Evolutionary conservation across 2,329 filamentous ascomycete species (phyloP), one percentile per base, ranked within the genome.

Genomic region (Trematosphaeria pertusa): DNA sequence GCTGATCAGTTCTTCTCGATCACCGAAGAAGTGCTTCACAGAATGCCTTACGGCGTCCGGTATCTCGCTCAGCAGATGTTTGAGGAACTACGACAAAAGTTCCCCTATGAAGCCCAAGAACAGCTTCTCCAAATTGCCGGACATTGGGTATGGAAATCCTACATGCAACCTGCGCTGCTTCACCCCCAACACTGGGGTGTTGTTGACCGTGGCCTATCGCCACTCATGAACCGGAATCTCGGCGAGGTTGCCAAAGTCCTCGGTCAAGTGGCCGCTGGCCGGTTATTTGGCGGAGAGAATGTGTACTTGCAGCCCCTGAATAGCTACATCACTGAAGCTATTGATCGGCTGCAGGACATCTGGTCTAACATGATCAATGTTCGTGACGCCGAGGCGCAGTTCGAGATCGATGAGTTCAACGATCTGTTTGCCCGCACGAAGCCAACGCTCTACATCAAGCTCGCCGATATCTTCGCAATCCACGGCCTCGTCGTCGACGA

Each of bases 401-500:
- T 97, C 67, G 92, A 97, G 71, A 97, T 99, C 69, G 94, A 99
- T 68, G 94, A 97, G 70, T 99, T 94, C 82, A 97, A 97, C 69
- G 94, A 99, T 66, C 81, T 99, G 5, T 97, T 97, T 68, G 89
- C 93, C 46, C 92, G 95, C 71, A 94, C 91, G 55, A 96, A 96
- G 73, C 94, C 94, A 5, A 97, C 93, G 0, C 80, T 99, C n/a
- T 99, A 97, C 77, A 96, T 99, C 78, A 99, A 99, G 76, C 93
- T 99, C 84, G 84, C 89, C 12, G 94, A 99, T 70, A 92, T 99
- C 46, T 97, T 99, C 70, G 89, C 93, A 37, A 93, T 99, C 48
- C 95, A 99, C 74, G 91, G 87, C 54, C 81, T 97, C 17, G 83
- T 97, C 43, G 87, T 90, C 3, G 81, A 86, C 18, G 91, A 97